Evolutionary conservation across 2,329 filamentous ascomycete species (phyloP), one percentile per base, ranked within the genome.

Genomic region (Periconia sp.): DNA sequence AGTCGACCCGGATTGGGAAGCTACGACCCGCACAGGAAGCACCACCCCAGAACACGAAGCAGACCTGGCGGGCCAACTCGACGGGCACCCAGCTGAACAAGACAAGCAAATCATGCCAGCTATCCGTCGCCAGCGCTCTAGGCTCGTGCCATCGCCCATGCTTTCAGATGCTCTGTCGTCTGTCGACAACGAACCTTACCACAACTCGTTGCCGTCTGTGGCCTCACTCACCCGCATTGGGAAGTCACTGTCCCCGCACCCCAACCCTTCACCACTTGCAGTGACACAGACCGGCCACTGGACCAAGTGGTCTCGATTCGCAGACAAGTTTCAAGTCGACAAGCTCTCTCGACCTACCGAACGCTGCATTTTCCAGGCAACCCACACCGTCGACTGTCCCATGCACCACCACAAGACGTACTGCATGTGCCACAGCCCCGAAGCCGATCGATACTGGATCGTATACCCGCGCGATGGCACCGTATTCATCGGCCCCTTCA

Each of bases 361-460:
- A 57, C n/a, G 52, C 11, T 67, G 65, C 43, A 19, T 33, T 1
- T 67, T 60, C 37, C 56, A 64, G 35, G 45, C 37, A 13, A 55
- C 56, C 6, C 44, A 27, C n/a, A 46, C 60, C 3, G 33, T 23
- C 0, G 63, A 69, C 35, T 69, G 66, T 45, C 68, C 63, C 8
- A 63, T 59, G 30, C 62, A 68, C 40, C 43, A 57, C 18, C 43
- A 40, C 23, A 35, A 18, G 20, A 54, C 23, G 55, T 60, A 60
- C 15, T 65, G 59, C 33, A 6, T 47, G 10, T 63, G 61, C 33
- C 52, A 52, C 11, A 63, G 68, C 37, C 66, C 65, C 10, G 43
- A 64, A 15, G 33, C 20, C 15, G 54, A 70, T 17, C 45, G 53
- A 18, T 64, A 57, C 52, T 62, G 59, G 31, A 48, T 70, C 7